Conservation (phyloP, 2,329 filamentous ascomycete species). For the Calonectria henricotiae region DNA sequence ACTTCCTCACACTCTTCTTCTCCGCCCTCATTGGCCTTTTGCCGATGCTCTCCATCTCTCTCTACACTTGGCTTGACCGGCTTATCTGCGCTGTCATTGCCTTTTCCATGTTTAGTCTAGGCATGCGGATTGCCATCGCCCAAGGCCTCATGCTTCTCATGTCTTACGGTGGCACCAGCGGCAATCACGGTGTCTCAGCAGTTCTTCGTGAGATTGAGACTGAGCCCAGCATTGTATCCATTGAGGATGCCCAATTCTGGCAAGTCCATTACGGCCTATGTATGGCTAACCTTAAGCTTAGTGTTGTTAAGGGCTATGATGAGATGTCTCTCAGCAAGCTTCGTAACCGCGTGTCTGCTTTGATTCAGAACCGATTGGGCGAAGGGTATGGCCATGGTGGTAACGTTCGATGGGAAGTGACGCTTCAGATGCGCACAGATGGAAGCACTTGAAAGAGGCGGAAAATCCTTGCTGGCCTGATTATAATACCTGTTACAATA, state of each 20-base stretch:
- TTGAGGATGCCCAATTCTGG: constrained; percentile 97
- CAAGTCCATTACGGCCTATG: constrained; percentile 98
- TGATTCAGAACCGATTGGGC: constrained; percentile 89
- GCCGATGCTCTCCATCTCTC: constrained; percentile 84
- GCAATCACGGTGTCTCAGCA: constrained; percentile 72
- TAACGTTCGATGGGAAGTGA: constrained; percentile 93
- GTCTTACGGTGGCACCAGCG: constrained; percentile 75
- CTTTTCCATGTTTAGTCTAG: constrained; percentile 89
- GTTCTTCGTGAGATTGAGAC: constrained; percentile 90
- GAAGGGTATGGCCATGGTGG: constrained; percentile 88
- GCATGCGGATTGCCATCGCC: constrained; percentile 85
- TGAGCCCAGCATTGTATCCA: constrained; percentile 81
- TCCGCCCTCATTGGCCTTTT: constrained; percentile 85
- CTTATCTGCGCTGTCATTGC: constrained; percentile 87
- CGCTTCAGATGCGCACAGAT: constrained; percentile 79
- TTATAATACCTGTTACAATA: constrained; percentile 1
- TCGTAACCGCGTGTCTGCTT: constrained; percentile 81
- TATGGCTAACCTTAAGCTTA: constrained; percentile 93
- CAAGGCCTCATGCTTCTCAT: constrained; percentile 96
- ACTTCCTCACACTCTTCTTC: constrained; percentile 93
- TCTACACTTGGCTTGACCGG: constrained; percentile 88
- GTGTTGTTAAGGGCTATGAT: constrained; percentile 75
- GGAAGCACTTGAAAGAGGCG: constrained; percentile 41
- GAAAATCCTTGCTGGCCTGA: background rate
- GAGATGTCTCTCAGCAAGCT: constrained; percentile 82